phyloP scores from a whole-genome alignment of 805 yeast genomes.

The Priceomyces medius region DNA sequence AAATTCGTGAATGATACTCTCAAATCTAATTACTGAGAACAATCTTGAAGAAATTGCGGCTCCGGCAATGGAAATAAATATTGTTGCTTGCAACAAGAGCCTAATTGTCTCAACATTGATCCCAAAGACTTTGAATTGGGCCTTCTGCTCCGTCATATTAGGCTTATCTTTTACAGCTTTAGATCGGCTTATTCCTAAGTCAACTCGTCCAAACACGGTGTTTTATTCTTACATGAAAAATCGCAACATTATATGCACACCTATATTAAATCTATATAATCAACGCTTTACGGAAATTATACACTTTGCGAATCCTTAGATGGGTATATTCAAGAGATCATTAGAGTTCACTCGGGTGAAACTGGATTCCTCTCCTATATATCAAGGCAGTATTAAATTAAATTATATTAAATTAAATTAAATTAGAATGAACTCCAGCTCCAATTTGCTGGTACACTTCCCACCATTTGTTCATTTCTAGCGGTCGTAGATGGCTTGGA shows the following conservation, averaged over 20 bases:
- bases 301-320: too few species aligned
- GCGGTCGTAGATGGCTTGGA: conserved; percentile 2
- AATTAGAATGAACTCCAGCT: conserved; percentile 69
- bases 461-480: conserved; percentile 36
- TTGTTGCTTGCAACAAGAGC: conserved; percentile 58
- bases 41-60: conserved; percentile 91
- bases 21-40: conserved; percentile 95
- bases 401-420: not conserved
- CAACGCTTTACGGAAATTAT: not conserved
- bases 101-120: conserved; percentile 36
- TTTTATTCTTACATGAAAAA: not conserved
- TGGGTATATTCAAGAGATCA: too few species aligned
- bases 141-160: conserved; percentile 12
- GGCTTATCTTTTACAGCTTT: conserved; percentile 25
- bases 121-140: conserved; percentile 28
- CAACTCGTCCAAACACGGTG: conserved; percentile 8
- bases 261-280: not conserved
- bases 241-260: not conserved
- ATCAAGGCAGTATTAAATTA: too few species aligned
- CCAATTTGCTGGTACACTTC: conserved; percentile 73
- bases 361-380: too few species aligned
- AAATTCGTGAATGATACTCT: conserved; percentile 95
- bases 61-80: conserved; percentile 75
- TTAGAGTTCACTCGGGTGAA: too few species aligned
- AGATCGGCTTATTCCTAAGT: conserved; percentile 16